Evolutionary conservation across 805 yeast genomes (phyloP), one percentile per base, ranked within the genome.

Genomic region (Yarrowia bubula): DNA sequence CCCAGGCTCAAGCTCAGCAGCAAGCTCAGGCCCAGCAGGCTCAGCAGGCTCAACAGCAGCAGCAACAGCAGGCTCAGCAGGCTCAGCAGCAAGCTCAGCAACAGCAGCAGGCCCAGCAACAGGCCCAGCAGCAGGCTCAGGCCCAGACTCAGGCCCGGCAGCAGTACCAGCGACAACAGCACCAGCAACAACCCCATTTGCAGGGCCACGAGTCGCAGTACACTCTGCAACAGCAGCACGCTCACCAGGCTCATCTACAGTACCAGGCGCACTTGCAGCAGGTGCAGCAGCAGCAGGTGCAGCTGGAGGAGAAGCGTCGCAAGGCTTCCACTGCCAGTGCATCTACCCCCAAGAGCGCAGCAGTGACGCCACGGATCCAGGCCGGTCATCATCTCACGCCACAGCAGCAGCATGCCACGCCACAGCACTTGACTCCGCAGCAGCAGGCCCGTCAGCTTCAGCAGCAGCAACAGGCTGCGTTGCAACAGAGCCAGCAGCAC

Each of bases 131-230:
- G 15, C 66, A 31, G 38, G 43, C 43, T 14, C 50, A 35, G 46
- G 33, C 39, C 11, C 64, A 37, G 22, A 18, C 41, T 1, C 58
- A 51, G 13, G 43, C 43, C 13, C 58, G 22, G 43, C 35, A 15
- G 28, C 66, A 57, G 17, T 64, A 64, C 47, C 53, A 37, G 41
- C 65, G 37, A 22, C 66, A 65, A 39, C 69, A 44, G 39, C 67
- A 67, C 58, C 65, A 43, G 17, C 66, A 63, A 14, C 50, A 53
- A 14, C 39, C 22, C 32, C 61, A 58, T 31, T 51, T 55, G 13
- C 65, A 55, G 53, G 39, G 10, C 14, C 44, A 28, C 10, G 57
- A 51, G 17, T 46, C 37, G 38, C 68, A 44, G 50, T 42, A n/a
- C 18, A 10, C 60, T 15, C 15, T 55, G 47, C 47, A 33, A 22